Evolutionary conservation across 768 basidiomycete species (phyloP).

Genomic region (Rhodotorula taiwanensis): DNA sequence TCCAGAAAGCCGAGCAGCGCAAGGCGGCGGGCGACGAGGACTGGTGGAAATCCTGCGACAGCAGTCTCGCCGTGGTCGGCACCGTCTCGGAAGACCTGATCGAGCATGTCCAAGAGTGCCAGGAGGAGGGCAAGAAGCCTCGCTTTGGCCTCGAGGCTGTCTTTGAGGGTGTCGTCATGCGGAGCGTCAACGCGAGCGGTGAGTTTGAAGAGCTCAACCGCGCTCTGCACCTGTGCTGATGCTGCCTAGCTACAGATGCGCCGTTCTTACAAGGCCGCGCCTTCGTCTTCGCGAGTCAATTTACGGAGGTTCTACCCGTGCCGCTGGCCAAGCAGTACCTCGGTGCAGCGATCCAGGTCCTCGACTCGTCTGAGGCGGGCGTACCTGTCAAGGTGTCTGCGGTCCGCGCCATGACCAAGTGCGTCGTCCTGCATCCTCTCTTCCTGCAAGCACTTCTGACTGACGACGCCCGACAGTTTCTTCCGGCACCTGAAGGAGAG

Average conservation of each 20-base stretch:
- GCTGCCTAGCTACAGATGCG: slow-evolving; percentile 52
- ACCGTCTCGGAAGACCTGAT: slow-evolving; percentile 69
- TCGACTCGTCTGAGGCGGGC: slow-evolving; percentile 63
- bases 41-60: slow-evolving; percentile 80
- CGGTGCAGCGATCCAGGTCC: slow-evolving; percentile 73
- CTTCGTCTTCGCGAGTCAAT: slow-evolving; percentile 91
- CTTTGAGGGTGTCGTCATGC: slow-evolving; percentile 70
- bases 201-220: slow-evolving; percentile 34
- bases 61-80: slow-evolving; percentile 55
- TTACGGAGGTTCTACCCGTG: slow-evolving; percentile 62
- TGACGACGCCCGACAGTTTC: slow-evolving; percentile 45
- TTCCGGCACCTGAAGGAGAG: slow-evolving; percentile 49
- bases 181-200: slow-evolving; percentile 67
- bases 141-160: slow-evolving; percentile 72
- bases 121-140: slow-evolving; percentile 56
- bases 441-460: too few relatives aligned
- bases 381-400: slow-evolving; percentile 92
- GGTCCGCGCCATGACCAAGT: slow-evolving; percentile 91
- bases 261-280: slow-evolving; percentile 92
- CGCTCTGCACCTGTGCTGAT: neutral
- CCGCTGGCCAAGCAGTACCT: slow-evolving; percentile 77
- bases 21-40: slow-evolving; percentile 26
- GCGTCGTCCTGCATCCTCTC: slow-evolving; percentile 38
- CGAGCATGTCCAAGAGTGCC: slow-evolving; percentile 70
- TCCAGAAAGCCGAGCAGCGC: slow-evolving; percentile 8